A percentile compares a stretch with the other conserved stretches of the same genome.
Conservation (phyloP, 345 rosid species). For the Nasturtium officinale region DNA sequence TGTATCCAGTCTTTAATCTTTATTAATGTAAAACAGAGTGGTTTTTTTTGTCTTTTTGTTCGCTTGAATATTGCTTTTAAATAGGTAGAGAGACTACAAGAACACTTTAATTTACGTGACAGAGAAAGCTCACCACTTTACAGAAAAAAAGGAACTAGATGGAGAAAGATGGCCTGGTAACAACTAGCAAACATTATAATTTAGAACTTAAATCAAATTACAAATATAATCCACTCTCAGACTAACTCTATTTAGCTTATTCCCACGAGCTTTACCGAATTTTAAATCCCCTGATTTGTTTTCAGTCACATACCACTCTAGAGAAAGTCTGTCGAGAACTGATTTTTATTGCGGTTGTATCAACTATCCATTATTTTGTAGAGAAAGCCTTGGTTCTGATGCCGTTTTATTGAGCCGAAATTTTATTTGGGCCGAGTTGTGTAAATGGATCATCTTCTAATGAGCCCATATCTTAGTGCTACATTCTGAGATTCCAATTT, state of each 20-base stretch:
- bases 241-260: constrained; percentile 62
- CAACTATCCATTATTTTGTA: too few relatives aligned
- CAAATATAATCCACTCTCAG: constrained; percentile 67
- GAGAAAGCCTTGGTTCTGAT: too few relatives aligned
- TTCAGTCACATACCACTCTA: background rate
- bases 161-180: too few relatives aligned
- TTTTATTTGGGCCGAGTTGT: constrained; percentile 1
- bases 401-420: background rate
- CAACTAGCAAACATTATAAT: too few relatives aligned
- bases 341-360: background rate
- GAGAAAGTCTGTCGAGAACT: background rate
- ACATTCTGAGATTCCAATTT: background rate
- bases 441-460: too few relatives aligned
- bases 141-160: background rate
- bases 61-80: too few relatives aligned
- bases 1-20: too few relatives aligned
- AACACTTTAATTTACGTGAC: too few relatives aligned
- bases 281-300: constrained; percentile 66
- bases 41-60: too few relatives aligned
- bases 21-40: too few relatives aligned
- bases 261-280: constrained; percentile 67
- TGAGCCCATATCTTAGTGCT: background rate
- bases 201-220: too few relatives aligned
- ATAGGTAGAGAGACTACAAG: too few relatives aligned
- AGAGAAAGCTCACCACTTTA: background rate